These are phyloP conservation scores for Sesbania bispinosa DNA, from an alignment of 306 rosid species.

Conservation along the genomic window DNA sequence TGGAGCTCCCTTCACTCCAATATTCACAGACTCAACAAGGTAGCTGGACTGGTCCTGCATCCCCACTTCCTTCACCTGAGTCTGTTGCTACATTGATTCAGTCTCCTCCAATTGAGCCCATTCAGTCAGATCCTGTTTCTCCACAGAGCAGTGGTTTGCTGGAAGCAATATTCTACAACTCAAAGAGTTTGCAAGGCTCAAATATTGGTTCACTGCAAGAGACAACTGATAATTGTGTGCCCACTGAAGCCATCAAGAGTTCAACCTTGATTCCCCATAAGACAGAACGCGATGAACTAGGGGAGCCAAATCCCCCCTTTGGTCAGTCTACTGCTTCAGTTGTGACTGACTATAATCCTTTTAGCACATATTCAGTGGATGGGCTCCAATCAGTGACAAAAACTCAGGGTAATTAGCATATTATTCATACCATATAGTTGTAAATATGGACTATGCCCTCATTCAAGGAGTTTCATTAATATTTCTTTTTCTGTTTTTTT, in stretches of 20 bases:
- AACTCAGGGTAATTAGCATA: conserved; percentile 43
- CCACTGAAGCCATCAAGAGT: conserved; percentile 31
- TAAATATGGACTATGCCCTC: background rate
- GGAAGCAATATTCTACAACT: conserved; percentile 43
- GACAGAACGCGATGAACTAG: conserved; percentile 41
- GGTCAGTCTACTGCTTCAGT: conserved; percentile 53
- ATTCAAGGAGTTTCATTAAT: background rate
- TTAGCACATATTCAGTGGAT: conserved; percentile 52
- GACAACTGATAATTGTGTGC: too few relatives aligned
- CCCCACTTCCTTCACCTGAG: conserved; percentile 54
- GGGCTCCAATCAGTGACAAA: conserved; percentile 36
- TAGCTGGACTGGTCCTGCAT: conserved; percentile 41
- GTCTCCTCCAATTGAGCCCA: conserved; percentile 39
- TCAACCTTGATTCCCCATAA: conserved; percentile 33
- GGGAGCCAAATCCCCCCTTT: conserved; percentile 43
- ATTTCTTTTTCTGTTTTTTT: background rate
- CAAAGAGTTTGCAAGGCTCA: conserved; percentile 25
- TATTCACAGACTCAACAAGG: conserved; percentile 59
- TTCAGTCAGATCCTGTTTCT: conserved; percentile 38
- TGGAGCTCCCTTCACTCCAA: conserved; percentile 99
- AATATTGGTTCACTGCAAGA: conserved; percentile 36
- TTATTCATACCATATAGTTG: background rate
- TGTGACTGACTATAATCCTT: conserved; percentile 47
- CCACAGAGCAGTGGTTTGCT: conserved; percentile 51
- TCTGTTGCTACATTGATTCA: conserved; percentile 47